Conservation (phyloP, 140 eudicot species). For the Stevia rebaudiana region DNA sequence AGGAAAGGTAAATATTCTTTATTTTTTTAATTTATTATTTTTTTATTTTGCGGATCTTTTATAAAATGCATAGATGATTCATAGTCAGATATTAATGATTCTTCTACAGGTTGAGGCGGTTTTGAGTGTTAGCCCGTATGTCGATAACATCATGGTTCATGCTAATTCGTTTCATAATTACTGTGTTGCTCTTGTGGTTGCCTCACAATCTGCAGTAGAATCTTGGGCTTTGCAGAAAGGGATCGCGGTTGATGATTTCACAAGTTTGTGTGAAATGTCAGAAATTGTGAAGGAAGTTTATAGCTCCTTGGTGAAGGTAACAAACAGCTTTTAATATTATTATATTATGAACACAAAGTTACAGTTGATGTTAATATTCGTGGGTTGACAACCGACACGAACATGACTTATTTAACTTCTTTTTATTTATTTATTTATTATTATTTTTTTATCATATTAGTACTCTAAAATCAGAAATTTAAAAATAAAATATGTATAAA, state of each 20-base stretch:
- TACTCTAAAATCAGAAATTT: no score
- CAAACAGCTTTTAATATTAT: no score
- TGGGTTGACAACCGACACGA: no score
- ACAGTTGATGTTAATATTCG: no score
- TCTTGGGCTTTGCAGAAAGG: constrained; percentile 72
- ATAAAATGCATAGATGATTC: constrained; percentile 2
- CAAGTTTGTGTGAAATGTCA: constrained; percentile 67
- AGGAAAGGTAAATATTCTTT: constrained; percentile 55
- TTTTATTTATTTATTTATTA: no score
- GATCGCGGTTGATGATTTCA: constrained; percentile 44
- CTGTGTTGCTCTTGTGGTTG: constrained; percentile 96
- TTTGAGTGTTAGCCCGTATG: constrained; percentile 60
- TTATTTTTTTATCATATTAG: no score
- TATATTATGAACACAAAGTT: no score
- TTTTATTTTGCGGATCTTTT: constrained; percentile 9
- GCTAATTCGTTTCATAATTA: constrained; percentile 80
- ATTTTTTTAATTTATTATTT: background rate
- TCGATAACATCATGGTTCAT: constrained; percentile 74
- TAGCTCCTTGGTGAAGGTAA: constrained; percentile 67
- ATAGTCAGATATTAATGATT: background rate
- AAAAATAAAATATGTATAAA: no score
- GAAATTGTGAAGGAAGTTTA: constrained; percentile 69
- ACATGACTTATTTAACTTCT: no score
- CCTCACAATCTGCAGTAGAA: constrained; percentile 57
- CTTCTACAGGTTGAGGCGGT: constrained; percentile 76